Base-by-base conservation (phyloP, 352 stramenopile genomes). In the Phytophthora melonis region DNA sequence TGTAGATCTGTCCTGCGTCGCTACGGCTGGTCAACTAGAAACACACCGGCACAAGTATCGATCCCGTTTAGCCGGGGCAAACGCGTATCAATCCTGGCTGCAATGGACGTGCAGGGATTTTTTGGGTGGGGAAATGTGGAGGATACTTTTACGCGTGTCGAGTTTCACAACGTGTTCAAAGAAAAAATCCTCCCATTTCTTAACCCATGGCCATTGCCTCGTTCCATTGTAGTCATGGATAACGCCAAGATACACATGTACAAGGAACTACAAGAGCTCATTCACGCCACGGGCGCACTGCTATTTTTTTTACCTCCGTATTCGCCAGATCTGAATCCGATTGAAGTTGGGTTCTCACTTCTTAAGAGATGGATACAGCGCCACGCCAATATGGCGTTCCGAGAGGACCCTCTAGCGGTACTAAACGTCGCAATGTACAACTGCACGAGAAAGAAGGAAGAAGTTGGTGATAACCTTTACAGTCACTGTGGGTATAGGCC, bases 211-310 rank as follows among this genome's bases (percentile, higher is more conserved):
- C 80, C 88, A 27, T 64, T 83, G 18, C 85, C 89, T 10, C 62
- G 97, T 18, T 84, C 82, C 2, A 89, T 95, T 53, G 72, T 99
- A 45, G 74, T 99, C 18, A 60, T 82, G 27, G 68, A 79, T 21
- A 77, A 78, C 36, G 66, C 82, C 0, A 81, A 80, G 18, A 92
- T 97, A 5, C 81, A 98, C 21, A 96, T 99, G 64, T 99, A 98
- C 78, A 84, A 91, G 21, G 94, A 95, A 60, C 89, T 99, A 67
- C 74, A 92, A 21, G 93, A 98, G 60, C 96, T 98, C 61, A 95
- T 98, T 53, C 97, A 92, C 77, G 97, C 98, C 50, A 98, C 93
- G 64, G 71, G 98, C 19, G 94, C 93, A 13, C 97, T 98, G 58
- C 64, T 75, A 0, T 70, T 75, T 19, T 70, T 70, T 36, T 34